Conservation (phyloP, 345 rosid genomes). For the Stellera chamaejasme region DNA sequence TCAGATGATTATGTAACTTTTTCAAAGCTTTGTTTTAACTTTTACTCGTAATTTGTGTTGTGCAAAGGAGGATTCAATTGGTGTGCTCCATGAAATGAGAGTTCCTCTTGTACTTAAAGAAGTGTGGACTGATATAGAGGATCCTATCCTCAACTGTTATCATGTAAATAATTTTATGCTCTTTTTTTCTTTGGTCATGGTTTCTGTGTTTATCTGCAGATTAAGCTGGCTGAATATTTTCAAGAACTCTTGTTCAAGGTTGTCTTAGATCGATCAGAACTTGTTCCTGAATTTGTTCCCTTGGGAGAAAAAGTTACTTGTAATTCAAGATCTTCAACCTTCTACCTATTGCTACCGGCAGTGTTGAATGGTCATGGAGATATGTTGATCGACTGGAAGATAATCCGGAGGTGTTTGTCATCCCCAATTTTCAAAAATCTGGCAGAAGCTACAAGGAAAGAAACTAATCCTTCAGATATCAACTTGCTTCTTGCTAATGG, state of each 20-base stretch:
- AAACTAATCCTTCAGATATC: conserved; percentile 18
- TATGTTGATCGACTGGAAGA: conserved; percentile 54
- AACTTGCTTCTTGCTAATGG: conserved; percentile 63
- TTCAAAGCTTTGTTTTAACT: not conserved
- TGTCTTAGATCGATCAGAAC: conserved; percentile 55
- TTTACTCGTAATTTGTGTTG: conserved; percentile 15
- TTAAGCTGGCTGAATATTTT: conserved; percentile 48
- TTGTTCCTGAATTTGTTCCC: conserved; percentile 41
- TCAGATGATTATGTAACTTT: no score
- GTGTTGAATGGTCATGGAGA: conserved; percentile 21
- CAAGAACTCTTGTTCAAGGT: conserved; percentile 78
- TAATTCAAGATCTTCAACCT: conserved; percentile 38
- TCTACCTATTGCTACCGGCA: conserved; percentile 83
- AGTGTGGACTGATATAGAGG: conserved; percentile 38
- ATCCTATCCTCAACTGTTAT: conserved; percentile 37
- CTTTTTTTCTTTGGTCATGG: not conserved
- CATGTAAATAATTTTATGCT: conserved; percentile 17
- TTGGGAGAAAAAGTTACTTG: conserved; percentile 37
- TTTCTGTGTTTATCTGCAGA: conserved; percentile 33
- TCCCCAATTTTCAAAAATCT: conserved; percentile 66
- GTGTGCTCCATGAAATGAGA: conserved; percentile 69
- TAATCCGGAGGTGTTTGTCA: conserved; percentile 55
- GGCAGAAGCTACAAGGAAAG: conserved; percentile 17
- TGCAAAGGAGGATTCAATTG: conserved; percentile 47
- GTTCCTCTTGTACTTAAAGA: conserved; percentile 54